Evolutionary conservation across 306 rosid genomes (phyloP), one percentile per base, ranked within the genome.

Genomic region (Begonia masoniana): DNA sequence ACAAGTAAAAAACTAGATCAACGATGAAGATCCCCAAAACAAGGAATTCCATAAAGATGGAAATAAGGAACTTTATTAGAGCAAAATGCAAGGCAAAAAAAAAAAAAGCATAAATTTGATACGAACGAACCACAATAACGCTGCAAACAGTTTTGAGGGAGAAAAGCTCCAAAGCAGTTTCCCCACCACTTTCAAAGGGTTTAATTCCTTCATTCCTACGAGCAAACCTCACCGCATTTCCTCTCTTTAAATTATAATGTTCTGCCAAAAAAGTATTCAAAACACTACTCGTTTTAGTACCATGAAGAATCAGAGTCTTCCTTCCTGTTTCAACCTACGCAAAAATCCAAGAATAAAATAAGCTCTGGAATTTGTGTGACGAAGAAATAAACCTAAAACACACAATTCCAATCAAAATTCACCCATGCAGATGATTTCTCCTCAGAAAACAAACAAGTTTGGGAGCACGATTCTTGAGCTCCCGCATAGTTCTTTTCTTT

Each of bases 101-200:
- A 12, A 53, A 31, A 4, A 10, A 16, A 15, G 21, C 2, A 26
- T 3, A 26, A 26, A 3, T 26, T 10, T 17, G 13, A 45, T 15
- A 3, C 7, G 2, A 45, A 62, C 66, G 10, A 16, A 82, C 99
- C 64, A 86, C 70, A 60, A 92, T 81, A 55, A 92, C 65, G 67
- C 96, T 83, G 67, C 99, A 92, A 64, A 86, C 99, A 1, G 93
- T 92, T 69, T 79, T 87, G 6, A 62, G 80, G n/a, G 95, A 83
- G 54, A 92, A 86, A 60, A 77, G 86, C 72, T 92, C 96, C 63
- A 92, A 67, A 4, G 94, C 74, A 14, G 94, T 55, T 15, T 92
- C 96, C 6, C 99, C 99, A 7, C 99, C 96, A 62, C 76, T 71
- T 48, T 86, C 99, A 69, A 92, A 92, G 9, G 99, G 99, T 50